A percentile compares a stretch with the other conserved stretches of the same genome.
These are phyloP conservation scores for Pleurotus pulmonarius DNA, from an alignment of 768 basidiomycete species.

Conservation along the genomic window DNA sequence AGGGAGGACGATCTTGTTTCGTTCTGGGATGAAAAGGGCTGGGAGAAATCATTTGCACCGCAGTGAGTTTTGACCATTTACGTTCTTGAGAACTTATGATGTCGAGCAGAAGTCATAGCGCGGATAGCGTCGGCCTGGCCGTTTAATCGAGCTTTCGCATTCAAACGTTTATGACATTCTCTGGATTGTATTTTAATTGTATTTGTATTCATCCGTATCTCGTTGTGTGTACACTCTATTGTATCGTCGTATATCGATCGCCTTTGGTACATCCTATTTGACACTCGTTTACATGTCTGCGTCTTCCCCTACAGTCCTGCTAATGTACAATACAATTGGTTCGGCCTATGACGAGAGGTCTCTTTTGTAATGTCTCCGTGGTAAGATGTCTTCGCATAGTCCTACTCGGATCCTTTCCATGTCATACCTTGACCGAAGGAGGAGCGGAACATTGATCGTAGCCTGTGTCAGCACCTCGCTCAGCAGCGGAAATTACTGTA, in stretches of 20 bases:
- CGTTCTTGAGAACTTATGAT: no score
- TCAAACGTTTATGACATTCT: neutral
- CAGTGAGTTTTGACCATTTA: neutral
- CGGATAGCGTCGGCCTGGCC: neutral
- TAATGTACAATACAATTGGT: no score
- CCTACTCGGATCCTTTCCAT: no score
- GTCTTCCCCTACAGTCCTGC: no score
- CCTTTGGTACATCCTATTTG: neutral
- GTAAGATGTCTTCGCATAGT: no score
- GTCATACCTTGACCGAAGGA: no score
- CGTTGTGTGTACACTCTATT: neutral
- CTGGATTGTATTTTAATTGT: neutral
- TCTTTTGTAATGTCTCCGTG: no score
- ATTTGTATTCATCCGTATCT: neutral
- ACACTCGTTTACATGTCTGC: neutral
- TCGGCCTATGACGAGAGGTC: no score
- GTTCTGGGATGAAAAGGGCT: slow-evolving; percentile 17
- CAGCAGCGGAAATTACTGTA: no score
- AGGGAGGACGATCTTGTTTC: slow-evolving; percentile 9
- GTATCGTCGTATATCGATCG: neutral
- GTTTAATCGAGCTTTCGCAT: neutral
- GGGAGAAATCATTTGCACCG: neutral
- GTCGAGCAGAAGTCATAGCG: neutral
- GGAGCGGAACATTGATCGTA: no score
- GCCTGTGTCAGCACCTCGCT: no score